Evolutionary conservation across 2,329 filamentous ascomycete genomes (phyloP).

Genomic region (Fusarium sp.): DNA sequence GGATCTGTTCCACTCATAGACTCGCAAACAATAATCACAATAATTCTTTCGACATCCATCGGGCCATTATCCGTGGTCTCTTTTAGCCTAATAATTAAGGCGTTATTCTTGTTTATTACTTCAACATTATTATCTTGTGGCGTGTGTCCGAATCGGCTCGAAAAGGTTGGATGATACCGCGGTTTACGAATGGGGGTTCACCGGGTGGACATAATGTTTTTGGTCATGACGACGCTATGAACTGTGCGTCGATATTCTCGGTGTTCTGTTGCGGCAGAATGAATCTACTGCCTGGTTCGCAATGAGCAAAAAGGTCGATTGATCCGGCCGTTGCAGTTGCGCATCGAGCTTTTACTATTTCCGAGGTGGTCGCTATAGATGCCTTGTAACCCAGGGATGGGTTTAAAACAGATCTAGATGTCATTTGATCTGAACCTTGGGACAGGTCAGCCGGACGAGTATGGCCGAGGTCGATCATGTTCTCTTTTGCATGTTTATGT

Average conservation of each 20-base stretch:
- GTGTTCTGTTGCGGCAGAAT: conserved; percentile 8
- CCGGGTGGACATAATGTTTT: conserved; percentile 44
- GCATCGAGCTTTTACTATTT: conserved; percentile 13
- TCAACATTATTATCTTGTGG: conserved; percentile 38
- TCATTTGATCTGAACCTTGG: background rate
- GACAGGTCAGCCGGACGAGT: conserved; percentile 11
- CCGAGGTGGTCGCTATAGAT: background rate
- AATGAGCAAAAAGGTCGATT: conserved; percentile 2
- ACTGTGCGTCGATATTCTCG: conserved; percentile 39
- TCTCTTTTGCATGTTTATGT: conserved; percentile 27
- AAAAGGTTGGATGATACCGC: conserved; percentile 38
- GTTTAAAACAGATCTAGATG: conserved; percentile 17
- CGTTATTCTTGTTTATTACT: conserved; percentile 43
- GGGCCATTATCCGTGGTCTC: conserved; percentile 11
- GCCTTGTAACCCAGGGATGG: conserved; percentile 10
- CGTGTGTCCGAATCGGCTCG: conserved; percentile 32
- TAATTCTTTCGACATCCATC: conserved; percentile 35
- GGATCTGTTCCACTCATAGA: conserved; percentile 94
- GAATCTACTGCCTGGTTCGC: background rate
- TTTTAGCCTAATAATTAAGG: conserved; percentile 21
- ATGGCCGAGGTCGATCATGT: conserved; percentile 11
- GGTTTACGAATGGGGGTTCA: conserved; percentile 31
- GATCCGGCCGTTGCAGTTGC: conserved; percentile 6
- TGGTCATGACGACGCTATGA: conserved; percentile 45
- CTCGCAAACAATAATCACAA: conserved; percentile 44